These are phyloP conservation scores for Myxozyma neglecta DNA, from an alignment of 805 yeast species.

Conservation along the genomic window DNA sequence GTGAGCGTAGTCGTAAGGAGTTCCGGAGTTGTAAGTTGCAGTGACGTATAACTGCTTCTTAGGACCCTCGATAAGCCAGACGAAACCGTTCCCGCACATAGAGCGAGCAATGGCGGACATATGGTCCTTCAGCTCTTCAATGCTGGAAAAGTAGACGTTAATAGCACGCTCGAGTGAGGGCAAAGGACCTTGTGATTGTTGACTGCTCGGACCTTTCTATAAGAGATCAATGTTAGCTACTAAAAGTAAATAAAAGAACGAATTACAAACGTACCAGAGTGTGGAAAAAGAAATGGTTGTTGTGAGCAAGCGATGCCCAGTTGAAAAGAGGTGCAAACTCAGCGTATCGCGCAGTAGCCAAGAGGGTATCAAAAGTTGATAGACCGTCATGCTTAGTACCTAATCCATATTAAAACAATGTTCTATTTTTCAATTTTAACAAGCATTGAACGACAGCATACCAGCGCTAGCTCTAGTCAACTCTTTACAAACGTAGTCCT, in stretches of 20 bases:
- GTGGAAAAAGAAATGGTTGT: slow-evolving; percentile 79
- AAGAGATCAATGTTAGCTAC: neutral
- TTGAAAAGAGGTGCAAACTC: slow-evolving; percentile 73
- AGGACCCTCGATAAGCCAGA: slow-evolving; percentile 76
- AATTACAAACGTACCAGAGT: slow-evolving; percentile 9
- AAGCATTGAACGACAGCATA: neutral
- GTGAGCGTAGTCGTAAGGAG: slow-evolving; percentile 62
- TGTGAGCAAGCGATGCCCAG: slow-evolving; percentile 86
- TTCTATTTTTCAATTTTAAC: too few relatives aligned
- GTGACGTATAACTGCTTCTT: slow-evolving; percentile 57
- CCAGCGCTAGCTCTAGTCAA: slow-evolving; percentile 32
- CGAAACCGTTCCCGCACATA: slow-evolving; percentile 84
- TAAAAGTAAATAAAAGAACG: neutral
- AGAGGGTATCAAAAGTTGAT: slow-evolving; percentile 34
- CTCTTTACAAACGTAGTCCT: slow-evolving; percentile 50
- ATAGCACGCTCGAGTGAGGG: slow-evolving; percentile 46
- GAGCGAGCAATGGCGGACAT: slow-evolving; percentile 66
- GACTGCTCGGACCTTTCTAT: slow-evolving; percentile 12
- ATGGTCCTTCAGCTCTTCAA: slow-evolving; percentile 71
- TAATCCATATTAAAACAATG: neutral
- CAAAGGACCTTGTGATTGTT: slow-evolving; percentile 5
- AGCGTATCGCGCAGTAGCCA: slow-evolving; percentile 63
- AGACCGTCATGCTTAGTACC: slow-evolving; percentile 27
- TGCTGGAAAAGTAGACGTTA: slow-evolving; percentile 66
- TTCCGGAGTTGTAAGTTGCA: slow-evolving; percentile 87